A percentile compares a stretch with the other conserved stretches of the same genome.
These are phyloP conservation scores for Solanum chmielewskii DNA, from an alignment of 257 asterid species.

Conservation along the genomic window DNA sequence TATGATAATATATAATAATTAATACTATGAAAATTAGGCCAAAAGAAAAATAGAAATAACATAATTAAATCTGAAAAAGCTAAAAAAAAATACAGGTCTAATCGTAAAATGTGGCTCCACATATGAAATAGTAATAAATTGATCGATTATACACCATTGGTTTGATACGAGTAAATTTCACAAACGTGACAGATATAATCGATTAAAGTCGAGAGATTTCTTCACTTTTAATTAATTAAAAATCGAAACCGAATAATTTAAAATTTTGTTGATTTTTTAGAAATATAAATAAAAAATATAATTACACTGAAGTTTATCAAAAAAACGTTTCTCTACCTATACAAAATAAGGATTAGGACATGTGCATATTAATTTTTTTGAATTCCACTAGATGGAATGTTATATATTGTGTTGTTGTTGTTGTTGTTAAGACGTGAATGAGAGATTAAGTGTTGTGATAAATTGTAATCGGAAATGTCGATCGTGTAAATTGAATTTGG, in stretches of 20 bases:
- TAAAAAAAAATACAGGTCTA: too few species aligned
- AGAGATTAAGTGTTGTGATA: background rate
- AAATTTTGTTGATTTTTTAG: too few species aligned
- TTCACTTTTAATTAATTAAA: too few species aligned
- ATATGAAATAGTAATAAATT: too few species aligned
- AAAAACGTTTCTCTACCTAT: too few species aligned
- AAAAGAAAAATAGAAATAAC: background rate
- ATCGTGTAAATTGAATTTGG: background rate
- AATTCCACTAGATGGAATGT: background rate
- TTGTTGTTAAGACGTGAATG: background rate
- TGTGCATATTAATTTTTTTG: too few species aligned
- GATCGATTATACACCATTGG: background rate
- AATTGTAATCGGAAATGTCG: background rate
- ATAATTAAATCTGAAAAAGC: background rate
- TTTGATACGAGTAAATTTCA: background rate
- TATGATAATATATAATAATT: too few species aligned
- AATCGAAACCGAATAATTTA: too few species aligned
- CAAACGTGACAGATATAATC: too few species aligned
- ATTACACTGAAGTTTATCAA: accelerated
- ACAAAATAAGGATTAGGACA: too few species aligned
- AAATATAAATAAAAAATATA: too few species aligned
- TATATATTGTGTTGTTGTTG: too few species aligned
- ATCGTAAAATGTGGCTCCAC: background rate
- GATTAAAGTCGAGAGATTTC: background rate
- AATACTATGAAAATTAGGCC: background rate